These are phyloP conservation scores for Lachancea lanzarotensis DNA, from an alignment of 805 yeast genomes.

Conservation along the genomic window DNA sequence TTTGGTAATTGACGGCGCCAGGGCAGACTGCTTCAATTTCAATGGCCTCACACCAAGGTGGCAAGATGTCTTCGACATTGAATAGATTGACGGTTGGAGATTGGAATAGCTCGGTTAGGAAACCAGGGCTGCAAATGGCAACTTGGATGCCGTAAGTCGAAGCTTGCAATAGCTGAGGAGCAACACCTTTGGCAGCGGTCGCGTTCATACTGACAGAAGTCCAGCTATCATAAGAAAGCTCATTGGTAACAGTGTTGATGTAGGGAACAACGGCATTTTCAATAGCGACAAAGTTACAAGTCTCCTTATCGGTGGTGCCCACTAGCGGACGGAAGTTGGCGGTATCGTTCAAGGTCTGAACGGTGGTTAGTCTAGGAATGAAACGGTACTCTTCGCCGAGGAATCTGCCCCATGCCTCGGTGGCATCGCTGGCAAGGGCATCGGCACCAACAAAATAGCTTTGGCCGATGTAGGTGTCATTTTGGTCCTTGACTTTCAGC, in stretches of 20 bases:
- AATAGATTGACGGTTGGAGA: constrained; percentile 15
- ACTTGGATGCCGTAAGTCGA: constrained; percentile 14
- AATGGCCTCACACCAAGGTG: constrained; percentile 12
- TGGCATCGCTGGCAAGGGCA: constrained; percentile 9
- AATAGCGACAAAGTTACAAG: constrained; percentile 14
- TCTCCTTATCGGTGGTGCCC: constrained; percentile 12
- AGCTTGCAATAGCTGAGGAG: constrained; percentile 12
- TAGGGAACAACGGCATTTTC: constrained; percentile 11
- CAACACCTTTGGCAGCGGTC: constrained; percentile 9
- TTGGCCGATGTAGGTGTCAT: constrained; percentile 11
- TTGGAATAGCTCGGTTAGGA: constrained; percentile 9
- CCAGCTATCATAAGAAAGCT: constrained; percentile 13
- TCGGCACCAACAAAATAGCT: constrained; percentile 14
- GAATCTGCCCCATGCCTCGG: constrained; percentile 13
- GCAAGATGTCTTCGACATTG: constrained; percentile 10
- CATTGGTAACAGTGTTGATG: constrained; percentile 12
- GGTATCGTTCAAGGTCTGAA: constrained; percentile 12
- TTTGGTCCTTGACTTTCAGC: constrained; percentile 11
- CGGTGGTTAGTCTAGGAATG: constrained; percentile 12
- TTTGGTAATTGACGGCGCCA: not conserved
- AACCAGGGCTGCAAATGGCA: constrained; percentile 13
- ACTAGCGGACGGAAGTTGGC: constrained; percentile 11
- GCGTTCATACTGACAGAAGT: constrained; percentile 9
- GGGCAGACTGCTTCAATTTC: constrained; percentile 11
- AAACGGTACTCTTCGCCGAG: constrained; percentile 11